A percentile compares a stretch with the other conserved stretches of the same genome.
Evolutionary conservation across 2,329 filamentous ascomycete genomes (phyloP).

Genomic region (Fusarium transvaalense): DNA sequence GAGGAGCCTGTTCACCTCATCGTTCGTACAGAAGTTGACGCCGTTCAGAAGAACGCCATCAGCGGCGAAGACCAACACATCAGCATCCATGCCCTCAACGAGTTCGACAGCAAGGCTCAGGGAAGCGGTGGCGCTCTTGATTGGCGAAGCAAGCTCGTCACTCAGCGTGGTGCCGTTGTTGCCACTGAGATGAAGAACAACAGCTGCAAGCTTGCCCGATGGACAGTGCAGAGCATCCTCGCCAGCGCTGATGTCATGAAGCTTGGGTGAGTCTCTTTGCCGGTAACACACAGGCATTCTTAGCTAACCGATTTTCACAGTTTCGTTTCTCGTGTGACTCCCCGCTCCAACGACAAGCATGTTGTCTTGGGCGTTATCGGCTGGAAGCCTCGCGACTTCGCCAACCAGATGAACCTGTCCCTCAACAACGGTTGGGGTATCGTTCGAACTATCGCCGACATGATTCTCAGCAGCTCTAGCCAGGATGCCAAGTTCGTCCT

Average conservation of each 20-base stretch:
- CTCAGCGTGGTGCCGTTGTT: conserved; percentile 95
- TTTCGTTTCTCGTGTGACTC: conserved; percentile 94
- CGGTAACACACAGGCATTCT: not conserved
- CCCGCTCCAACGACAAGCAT: conserved; percentile 92
- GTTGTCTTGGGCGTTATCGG: conserved; percentile 94
- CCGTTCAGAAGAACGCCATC: conserved; percentile 94
- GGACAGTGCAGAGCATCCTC: conserved; percentile 97
- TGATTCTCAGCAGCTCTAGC: conserved; percentile 82
- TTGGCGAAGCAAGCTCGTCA: conserved; percentile 95
- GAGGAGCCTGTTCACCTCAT: conserved; percentile 94
- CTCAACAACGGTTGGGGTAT: conserved; percentile 99
- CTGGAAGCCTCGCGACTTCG: conserved; percentile 98
- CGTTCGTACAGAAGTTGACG: conserved; percentile 95
- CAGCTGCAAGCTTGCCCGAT: conserved; percentile 96
- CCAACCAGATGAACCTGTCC: conserved; percentile 97
- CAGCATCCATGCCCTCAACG: conserved; percentile 95
- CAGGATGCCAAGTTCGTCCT: conserved; percentile 86
- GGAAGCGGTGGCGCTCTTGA: conserved; percentile 94
- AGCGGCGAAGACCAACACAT: conserved; percentile 92
- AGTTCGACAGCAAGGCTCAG: conserved; percentile 98
- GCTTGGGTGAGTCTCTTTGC: conserved; percentile 76
- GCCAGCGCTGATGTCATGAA: conserved; percentile 99
- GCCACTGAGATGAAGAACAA: conserved; percentile 99
- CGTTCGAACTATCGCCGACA: conserved; percentile 96
- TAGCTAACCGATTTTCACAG: conserved; percentile 59